These are phyloP conservation scores for Conringia planisiliqua DNA, from an alignment of 345 rosid genomes.

Conservation along the genomic window DNA sequence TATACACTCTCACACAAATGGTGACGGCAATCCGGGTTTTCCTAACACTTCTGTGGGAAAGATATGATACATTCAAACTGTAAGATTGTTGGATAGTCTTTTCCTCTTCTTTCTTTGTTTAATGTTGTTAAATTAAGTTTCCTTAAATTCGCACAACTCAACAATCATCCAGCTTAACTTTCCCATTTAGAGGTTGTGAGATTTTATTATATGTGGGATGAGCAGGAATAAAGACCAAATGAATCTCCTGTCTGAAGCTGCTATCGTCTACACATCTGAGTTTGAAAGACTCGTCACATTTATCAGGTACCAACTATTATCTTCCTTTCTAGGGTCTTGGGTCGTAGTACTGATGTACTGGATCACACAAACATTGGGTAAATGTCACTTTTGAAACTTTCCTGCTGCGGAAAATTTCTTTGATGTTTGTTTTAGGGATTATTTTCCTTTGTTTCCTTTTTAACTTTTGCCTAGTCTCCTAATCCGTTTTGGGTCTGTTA, in stretches of 20 bases:
- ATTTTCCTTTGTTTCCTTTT: conserved; percentile 5
- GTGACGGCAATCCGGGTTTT: conserved; percentile 58
- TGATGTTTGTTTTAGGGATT: not conserved
- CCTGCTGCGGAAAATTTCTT: not conserved
- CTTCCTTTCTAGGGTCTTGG: conserved; percentile 8
- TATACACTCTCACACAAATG: conserved; percentile 78
- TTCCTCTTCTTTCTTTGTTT: not conserved
- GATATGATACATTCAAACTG: conserved; percentile 63
- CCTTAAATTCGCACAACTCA: conserved; percentile 7
- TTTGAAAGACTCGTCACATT: conserved; percentile 75
- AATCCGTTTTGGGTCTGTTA: not conserved
- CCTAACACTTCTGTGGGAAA: conserved; percentile 60
- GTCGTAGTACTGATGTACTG: not conserved
- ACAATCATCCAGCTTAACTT: conserved; percentile 14
- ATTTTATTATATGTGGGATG: conserved; percentile 24
- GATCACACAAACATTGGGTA: conserved; percentile 4
- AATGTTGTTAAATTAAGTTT: not conserved
- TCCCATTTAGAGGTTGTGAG: conserved; percentile 12
- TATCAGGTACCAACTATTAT: conserved; percentile 51
- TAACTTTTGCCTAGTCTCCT: not conserved
- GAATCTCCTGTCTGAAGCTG: conserved; percentile 69
- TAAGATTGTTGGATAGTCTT: conserved; percentile 37
- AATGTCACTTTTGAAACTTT: not conserved
- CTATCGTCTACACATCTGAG: conserved; percentile 62
- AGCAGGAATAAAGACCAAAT: conserved; percentile 55